phyloP scores from a whole-genome alignment of 2,329 filamentous ascomycete species.

The Colletotrichum ledebouriae region DNA sequence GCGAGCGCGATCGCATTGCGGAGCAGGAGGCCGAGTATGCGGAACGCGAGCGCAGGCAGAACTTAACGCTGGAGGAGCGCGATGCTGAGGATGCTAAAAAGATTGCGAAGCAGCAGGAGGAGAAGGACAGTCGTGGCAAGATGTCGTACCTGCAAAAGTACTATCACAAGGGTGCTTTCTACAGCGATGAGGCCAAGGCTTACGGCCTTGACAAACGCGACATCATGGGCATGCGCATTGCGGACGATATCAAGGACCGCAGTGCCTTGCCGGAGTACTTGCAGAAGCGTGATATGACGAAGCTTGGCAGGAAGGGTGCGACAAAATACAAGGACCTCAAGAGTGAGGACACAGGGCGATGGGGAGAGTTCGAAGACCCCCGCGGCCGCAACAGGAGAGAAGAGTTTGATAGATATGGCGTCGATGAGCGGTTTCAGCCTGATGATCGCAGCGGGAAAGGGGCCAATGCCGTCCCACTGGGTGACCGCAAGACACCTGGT shows the following conservation, averaged over 20 bases:
- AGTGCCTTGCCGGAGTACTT: slow-evolving; percentile 90
- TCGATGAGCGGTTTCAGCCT: slow-evolving; percentile 77
- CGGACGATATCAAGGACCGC: slow-evolving; percentile 85
- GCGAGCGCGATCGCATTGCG: slow-evolving; percentile 88
- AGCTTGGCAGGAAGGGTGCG: slow-evolving; percentile 90
- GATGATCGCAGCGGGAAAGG: slow-evolving; percentile 71
- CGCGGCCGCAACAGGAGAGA: slow-evolving; percentile 49
- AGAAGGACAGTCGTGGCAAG: slow-evolving; percentile 82
- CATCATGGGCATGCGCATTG: slow-evolving; percentile 86
- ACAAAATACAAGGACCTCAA: slow-evolving; percentile 91
- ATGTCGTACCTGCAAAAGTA: slow-evolving; percentile 96
- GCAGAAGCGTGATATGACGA: slow-evolving; percentile 93
- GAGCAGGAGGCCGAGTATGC: slow-evolving; percentile 86
- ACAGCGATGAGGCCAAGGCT: slow-evolving; percentile 82
- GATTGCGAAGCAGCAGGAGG: slow-evolving; percentile 82
- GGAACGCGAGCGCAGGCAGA: slow-evolving; percentile 88
- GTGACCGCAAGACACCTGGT: slow-evolving; percentile 63
- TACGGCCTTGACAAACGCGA: slow-evolving; percentile 84
- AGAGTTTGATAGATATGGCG: slow-evolving; percentile 55
- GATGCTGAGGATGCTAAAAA: slow-evolving; percentile 85
- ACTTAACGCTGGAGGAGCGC: slow-evolving; percentile 88
- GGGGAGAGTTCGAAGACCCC: slow-evolving; percentile 75
- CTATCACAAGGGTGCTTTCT: slow-evolving; percentile 97
- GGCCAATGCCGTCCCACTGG: slow-evolving; percentile 79
- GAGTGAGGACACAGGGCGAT: slow-evolving; percentile 90